Evolutionary conservation across 164 flowering plant species (phyloP).

Genomic region (Stephania japonica): DNA sequence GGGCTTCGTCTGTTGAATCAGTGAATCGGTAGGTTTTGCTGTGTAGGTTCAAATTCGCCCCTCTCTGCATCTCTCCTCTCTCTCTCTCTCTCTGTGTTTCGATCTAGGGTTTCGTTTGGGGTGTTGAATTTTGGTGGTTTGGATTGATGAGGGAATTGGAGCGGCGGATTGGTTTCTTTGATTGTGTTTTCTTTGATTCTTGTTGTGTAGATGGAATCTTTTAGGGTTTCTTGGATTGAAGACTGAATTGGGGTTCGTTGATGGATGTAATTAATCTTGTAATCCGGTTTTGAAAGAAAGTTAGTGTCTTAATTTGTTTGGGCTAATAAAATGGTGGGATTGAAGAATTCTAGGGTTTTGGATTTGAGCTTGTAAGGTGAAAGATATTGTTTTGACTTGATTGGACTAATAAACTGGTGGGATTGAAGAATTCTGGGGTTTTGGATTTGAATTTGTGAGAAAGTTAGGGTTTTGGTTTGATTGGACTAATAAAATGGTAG

Average conservation of each 20-base stretch:
- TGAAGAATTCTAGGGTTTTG: neutral
- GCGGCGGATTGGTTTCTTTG: neutral
- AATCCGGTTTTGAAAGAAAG: too few relatives aligned
- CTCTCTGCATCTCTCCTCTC: neutral
- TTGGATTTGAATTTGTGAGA: neutral
- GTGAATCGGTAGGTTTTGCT: neutral
- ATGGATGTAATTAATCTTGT: neutral
- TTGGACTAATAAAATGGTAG: neutral
- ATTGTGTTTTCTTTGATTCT: neutral
- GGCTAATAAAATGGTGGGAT: too few relatives aligned
- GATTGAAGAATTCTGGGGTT: neutral
- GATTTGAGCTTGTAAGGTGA: neutral
- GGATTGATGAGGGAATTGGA: neutral
- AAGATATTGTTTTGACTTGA: neutral
- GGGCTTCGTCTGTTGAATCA: constrained; percentile 16
- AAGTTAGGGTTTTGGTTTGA: neutral
- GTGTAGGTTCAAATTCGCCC: constrained; percentile 11
- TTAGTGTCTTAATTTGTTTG: neutral
- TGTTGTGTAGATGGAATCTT: neutral
- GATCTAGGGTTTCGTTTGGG: constrained; percentile 18
- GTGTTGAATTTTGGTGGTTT: constrained; percentile 4
- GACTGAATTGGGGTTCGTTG: neutral
- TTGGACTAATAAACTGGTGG: neutral
- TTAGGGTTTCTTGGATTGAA: neutral
- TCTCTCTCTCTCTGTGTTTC: neutral